These are phyloP conservation scores for Leucosporidium yakuticum DNA, from an alignment of 768 basidiomycete genomes.

Conservation along the genomic window DNA sequence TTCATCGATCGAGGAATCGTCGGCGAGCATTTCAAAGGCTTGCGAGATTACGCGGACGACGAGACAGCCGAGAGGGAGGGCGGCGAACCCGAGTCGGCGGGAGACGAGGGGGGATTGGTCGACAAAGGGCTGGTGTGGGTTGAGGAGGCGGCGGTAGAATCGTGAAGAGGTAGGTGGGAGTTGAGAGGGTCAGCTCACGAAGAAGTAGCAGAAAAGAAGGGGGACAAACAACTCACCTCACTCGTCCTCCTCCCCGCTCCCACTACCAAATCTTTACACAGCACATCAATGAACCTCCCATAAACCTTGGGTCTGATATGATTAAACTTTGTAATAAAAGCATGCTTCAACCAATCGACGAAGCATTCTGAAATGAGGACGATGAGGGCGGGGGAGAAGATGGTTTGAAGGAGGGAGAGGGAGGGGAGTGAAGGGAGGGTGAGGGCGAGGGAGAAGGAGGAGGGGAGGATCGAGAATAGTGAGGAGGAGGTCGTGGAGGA, in stretches of 20 bases:
- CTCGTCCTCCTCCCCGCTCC: constrained; percentile 62
- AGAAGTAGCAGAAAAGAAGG: not conserved
- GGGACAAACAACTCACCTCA: constrained; percentile 57
- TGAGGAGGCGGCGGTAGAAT: too few species aligned
- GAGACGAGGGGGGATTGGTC: constrained; percentile 94
- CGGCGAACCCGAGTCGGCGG: constrained; percentile 85
- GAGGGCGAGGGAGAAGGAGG: constrained; percentile 33
- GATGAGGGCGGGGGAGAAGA: constrained; percentile 85
- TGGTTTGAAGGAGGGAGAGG: constrained; percentile 52
- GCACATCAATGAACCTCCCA: constrained; percentile 87
- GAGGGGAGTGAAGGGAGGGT: constrained; percentile 34
- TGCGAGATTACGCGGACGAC: constrained; percentile 47
- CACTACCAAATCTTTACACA: constrained; percentile 81
- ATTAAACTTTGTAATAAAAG: constrained; percentile 99
- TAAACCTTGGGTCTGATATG: constrained; percentile 94
- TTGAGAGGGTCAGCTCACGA: not conserved
- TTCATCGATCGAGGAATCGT: constrained; percentile 37
- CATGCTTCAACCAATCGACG: constrained; percentile 98
- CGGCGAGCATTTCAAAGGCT: constrained; percentile 45
- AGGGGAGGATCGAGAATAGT: constrained; percentile 69
- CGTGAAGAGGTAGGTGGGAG: not conserved
- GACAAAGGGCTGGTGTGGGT: constrained; percentile 73
- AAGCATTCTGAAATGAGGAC: constrained; percentile 86
- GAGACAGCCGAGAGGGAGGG: constrained; percentile 82
- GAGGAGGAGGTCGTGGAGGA: constrained; percentile 83